A percentile compares a stretch with the other conserved stretches of the same genome.
These are phyloP conservation scores for Paracorniculantispora psalliotae DNA, from an alignment of 2,329 filamentous ascomycete species.

Conservation along the genomic window DNA sequence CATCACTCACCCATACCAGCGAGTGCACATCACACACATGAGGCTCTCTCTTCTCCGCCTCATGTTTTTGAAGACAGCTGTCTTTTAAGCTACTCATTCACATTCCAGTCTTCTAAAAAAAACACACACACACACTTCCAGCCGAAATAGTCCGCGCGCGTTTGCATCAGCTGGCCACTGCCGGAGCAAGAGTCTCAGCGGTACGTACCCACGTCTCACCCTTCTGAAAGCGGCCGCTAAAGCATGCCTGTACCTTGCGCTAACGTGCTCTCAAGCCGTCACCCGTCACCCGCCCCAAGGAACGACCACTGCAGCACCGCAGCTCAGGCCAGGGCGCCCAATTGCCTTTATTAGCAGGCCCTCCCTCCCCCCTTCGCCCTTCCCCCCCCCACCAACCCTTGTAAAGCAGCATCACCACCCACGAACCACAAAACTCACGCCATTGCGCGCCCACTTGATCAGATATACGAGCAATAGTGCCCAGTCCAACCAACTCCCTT, in stretches of 20 bases:
- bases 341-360: background rate
- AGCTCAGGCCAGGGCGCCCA: background rate
- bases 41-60: too few species aligned
- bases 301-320: too few species aligned
- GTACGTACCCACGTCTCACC: background rate
- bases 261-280: background rate
- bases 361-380: background rate
- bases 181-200: background rate
- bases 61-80: too few species aligned
- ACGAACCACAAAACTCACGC: background rate
- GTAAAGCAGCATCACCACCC: background rate
- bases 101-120: conserved; percentile 10
- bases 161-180: conserved; percentile 2
- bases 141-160: background rate
- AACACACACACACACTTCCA: background rate
- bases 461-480: conserved; percentile 8
- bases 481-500: background rate
- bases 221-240: conserved; percentile 3
- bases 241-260: conserved; percentile 10
- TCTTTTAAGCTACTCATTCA: background rate
- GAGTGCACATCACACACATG: background rate
- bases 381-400: background rate
- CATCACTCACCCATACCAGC: background rate
- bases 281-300: too few species aligned
- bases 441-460: background rate